Evolutionary conservation across 2,329 filamentous ascomycete genomes (phyloP).

Genomic region (Truncatella angustata): DNA sequence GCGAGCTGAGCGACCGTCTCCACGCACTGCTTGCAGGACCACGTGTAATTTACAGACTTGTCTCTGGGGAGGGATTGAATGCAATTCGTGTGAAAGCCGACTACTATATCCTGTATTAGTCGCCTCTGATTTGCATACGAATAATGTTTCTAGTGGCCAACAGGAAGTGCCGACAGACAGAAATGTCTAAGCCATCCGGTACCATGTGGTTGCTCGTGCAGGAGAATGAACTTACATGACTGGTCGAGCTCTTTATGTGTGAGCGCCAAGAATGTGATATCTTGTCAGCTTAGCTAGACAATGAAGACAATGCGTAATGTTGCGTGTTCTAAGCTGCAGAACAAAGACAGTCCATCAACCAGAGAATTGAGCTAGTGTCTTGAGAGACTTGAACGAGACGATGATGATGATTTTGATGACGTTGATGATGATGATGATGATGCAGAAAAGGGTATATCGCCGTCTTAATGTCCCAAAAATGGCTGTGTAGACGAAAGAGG

Average conservation of each 20-base stretch:
- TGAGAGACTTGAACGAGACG: too few species aligned
- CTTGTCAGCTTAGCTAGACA: background rate
- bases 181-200: background rate
- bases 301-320: constrained; percentile 6
- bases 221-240: constrained; percentile 7
- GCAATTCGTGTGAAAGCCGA: background rate
- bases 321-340: constrained; percentile 20
- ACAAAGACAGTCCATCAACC: background rate
- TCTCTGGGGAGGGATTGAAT: background rate
- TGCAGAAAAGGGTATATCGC: background rate
- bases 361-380: too few species aligned
- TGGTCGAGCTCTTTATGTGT: constrained; percentile 1
- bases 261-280: constrained; percentile 10
- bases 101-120: constrained; percentile 3
- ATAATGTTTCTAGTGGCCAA: background rate
- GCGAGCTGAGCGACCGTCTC: background rate
- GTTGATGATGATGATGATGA: too few species aligned
- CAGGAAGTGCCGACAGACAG: background rate
- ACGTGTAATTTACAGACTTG: background rate
- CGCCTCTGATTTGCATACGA: background rate
- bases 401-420: too few species aligned
- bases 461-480: background rate
- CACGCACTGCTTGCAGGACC: background rate
- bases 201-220: background rate
- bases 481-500: background rate